These are phyloP conservation scores for Echinochloa phyllopogon DNA, from an alignment of 176 grass and related monocot genomes.

Conservation along the genomic window DNA sequence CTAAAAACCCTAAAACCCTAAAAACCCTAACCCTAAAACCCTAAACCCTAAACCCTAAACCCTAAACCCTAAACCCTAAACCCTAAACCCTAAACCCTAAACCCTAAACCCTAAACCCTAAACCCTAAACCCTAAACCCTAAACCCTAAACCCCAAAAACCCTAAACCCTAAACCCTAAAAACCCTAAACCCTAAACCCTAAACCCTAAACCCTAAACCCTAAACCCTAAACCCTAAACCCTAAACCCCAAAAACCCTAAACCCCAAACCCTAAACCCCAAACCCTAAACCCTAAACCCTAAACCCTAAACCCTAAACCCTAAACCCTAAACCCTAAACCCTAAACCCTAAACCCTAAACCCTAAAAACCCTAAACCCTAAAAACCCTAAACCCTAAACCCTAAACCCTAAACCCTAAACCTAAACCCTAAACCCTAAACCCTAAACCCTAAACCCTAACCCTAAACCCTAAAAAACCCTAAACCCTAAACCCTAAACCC, in stretches of 20 bases:
- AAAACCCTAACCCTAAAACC: too few species aligned
- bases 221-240: constrained; percentile 9
- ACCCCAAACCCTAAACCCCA: neutral
- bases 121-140: too few species aligned
- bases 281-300: neutral
- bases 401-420: neutral
- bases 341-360: neutral
- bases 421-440: neutral
- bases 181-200: constrained; percentile 11
- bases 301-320: neutral
- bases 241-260: neutral
- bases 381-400: constrained; percentile 8
- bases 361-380: too few species aligned
- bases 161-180: too few species aligned
- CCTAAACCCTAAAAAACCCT: neutral
- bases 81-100: too few species aligned
- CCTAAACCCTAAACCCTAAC: neutral
- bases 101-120: too few species aligned
- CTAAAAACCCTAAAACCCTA: too few species aligned
- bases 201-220: constrained; percentile 17
- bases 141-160: too few species aligned
- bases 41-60: too few species aligned
- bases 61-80: too few species aligned
- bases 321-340: neutral
- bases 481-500: neutral